Evolutionary conservation across 2,329 filamentous ascomycete species (phyloP).

Genomic region (Aspergillus cejpii): DNA sequence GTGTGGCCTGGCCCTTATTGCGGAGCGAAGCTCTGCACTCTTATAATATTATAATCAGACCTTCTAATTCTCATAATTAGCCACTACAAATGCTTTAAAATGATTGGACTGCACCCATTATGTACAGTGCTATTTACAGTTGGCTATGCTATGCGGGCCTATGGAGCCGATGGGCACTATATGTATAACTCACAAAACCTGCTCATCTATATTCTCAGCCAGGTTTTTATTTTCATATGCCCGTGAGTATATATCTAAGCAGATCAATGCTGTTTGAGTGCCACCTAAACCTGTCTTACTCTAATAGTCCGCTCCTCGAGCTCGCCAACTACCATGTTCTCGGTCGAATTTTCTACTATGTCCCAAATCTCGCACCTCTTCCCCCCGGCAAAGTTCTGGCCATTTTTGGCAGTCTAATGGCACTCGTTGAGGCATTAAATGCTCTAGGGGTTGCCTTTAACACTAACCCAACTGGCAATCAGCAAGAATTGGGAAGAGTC

Average conservation of each 20-base stretch:
- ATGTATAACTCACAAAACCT: conserved; percentile 31
- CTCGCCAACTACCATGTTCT: conserved; percentile 58
- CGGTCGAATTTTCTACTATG: conserved; percentile 54
- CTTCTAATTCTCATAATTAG: conserved; percentile 17
- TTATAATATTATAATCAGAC: conserved; percentile 2
- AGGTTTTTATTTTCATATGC: conserved; percentile 34
- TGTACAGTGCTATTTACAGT: conserved; percentile 50
- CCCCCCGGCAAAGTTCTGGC: conserved; percentile 43
- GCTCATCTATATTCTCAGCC: conserved; percentile 44
- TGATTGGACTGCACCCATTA: conserved; percentile 51
- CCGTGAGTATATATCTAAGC: conserved; percentile 26
- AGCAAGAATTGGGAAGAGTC: too few relatives aligned
- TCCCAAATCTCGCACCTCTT: conserved; percentile 53
- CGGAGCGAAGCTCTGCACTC: too few relatives aligned
- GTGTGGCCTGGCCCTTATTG: conserved; percentile 19
- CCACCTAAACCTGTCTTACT: background rate
- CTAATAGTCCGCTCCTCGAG: conserved; percentile 52
- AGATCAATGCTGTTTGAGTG: background rate
- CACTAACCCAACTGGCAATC: too few relatives aligned
- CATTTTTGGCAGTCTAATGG: conserved; percentile 45
- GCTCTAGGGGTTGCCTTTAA: too few relatives aligned
- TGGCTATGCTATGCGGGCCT: conserved; percentile 51
- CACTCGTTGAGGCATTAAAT: conserved; percentile 39
- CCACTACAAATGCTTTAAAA: conserved; percentile 51
- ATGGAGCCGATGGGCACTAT: conserved; percentile 48